Conservation (phyloP, 208 protist genomes). For the Phytomonas sp. region DNA sequence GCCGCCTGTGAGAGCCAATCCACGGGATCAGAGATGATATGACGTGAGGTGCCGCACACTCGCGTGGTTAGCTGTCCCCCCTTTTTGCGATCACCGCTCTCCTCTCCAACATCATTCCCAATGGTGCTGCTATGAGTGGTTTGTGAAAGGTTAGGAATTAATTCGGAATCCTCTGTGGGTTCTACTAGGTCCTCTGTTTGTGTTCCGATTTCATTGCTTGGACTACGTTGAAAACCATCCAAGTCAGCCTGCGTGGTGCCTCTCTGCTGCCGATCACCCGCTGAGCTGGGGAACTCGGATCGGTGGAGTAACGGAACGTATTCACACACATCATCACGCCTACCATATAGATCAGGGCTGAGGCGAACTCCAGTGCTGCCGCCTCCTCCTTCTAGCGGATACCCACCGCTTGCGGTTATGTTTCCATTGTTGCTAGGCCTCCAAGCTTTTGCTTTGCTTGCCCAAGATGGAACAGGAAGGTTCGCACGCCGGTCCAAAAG, state of each 20-base stretch:
- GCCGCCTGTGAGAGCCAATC: constrained; percentile 35
- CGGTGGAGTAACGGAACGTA: neutral
- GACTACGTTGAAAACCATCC: neutral
- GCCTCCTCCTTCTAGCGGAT: neutral
- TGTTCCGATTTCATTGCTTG: neutral
- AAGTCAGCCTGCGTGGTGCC: neutral
- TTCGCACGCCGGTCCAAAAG: neutral
- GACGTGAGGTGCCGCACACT: neutral
- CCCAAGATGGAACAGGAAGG: neutral
- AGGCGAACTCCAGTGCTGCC: neutral
- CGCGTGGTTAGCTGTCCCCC: neutral
- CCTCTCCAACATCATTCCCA: neutral
- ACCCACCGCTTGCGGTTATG: neutral
- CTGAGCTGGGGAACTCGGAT: neutral
- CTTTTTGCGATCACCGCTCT: neutral
- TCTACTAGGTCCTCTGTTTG: neutral
- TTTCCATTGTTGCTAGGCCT: neutral
- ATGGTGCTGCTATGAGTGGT: neutral
- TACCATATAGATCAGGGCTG: neutral
- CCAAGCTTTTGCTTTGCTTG: neutral
- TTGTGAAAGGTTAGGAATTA: neutral
- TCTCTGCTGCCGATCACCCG: neutral
- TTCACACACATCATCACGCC: neutral
- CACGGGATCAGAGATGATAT: constrained; percentile 37
- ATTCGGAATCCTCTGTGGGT: neutral